These are phyloP conservation scores for Starmera caribaea DNA, from an alignment of 805 yeast genomes.

Conservation along the genomic window DNA sequence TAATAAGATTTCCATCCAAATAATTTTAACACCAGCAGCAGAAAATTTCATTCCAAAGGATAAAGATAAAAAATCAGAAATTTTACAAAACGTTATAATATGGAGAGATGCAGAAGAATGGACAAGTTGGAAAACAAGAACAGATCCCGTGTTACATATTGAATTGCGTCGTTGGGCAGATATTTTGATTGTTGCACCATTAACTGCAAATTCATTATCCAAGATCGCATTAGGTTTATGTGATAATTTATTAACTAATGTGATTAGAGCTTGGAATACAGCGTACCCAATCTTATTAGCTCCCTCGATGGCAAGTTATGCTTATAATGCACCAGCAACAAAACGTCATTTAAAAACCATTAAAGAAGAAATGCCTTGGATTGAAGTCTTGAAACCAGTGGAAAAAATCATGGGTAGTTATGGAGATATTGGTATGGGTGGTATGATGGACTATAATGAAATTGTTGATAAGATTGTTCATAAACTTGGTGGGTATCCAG, in stretches of 20 bases:
- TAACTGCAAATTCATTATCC: conserved; percentile 86
- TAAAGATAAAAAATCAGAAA: conserved; percentile 22
- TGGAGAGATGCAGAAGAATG: conserved; percentile 97
- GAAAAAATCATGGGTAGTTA: conserved; percentile 88
- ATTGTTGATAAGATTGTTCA: conserved; percentile 77
- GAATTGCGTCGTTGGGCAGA: conserved; percentile 97
- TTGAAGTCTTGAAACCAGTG: conserved; percentile 86
- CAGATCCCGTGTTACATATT: conserved; percentile 91
- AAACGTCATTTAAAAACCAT: conserved; percentile 70
- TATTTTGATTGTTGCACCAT: conserved; percentile 84
- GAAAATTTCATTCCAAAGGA: conserved; percentile 60
- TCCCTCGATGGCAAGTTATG: conserved; percentile 92
- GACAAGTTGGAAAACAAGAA: conserved; percentile 72
- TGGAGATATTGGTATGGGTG: conserved; percentile 99
- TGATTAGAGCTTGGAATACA: conserved; percentile 93
- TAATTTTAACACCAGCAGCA: conserved; percentile 79
- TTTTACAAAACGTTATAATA: conserved; percentile 60
- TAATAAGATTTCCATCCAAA: conserved; percentile 70
- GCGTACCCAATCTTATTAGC: conserved; percentile 82
- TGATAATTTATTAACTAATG: conserved; percentile 84
- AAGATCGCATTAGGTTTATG: conserved; percentile 87
- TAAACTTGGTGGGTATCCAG: conserved; percentile 56
- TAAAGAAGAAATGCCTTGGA: conserved; percentile 90
- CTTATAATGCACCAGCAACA: conserved; percentile 84
- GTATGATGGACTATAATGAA: conserved; percentile 97